Evolutionary conservation across 2,329 filamentous ascomycete genomes (phyloP).

Genomic region (Microascus cirrosus): DNA sequence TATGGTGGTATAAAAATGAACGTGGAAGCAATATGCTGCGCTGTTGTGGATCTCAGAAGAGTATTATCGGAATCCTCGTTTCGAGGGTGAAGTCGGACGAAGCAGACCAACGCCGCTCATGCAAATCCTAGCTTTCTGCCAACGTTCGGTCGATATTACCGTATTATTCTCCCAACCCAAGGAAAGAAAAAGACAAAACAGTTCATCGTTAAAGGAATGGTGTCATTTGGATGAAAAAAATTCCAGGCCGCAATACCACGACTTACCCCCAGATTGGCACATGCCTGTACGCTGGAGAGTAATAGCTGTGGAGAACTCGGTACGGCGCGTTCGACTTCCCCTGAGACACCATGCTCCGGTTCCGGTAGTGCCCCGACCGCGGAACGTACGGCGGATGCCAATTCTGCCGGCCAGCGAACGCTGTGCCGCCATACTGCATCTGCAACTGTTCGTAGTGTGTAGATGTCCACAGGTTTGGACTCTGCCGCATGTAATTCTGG

Average conservation of each 20-base stretch:
- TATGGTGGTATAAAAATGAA: neutral
- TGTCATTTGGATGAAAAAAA: neutral
- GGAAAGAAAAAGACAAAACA: neutral
- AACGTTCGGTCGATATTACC: neutral
- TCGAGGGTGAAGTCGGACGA: neutral
- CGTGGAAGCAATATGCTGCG: neutral
- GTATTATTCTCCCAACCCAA: neutral
- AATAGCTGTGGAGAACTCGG: constrained; percentile 46
- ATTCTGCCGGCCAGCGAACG: constrained; percentile 5
- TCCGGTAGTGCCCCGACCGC: constrained; percentile 23
- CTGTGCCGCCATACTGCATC: constrained; percentile 6
- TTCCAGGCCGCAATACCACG: neutral
- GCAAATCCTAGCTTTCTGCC: neutral
- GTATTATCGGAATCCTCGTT: neutral
- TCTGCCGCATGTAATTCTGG: constrained; percentile 7
- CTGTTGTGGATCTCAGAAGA: neutral
- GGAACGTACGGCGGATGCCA: constrained; percentile 20
- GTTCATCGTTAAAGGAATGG: neutral
- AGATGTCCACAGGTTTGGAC: constrained; percentile 8
- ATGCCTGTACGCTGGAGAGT: constrained; percentile 43
- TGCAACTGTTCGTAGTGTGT: constrained; percentile 9
- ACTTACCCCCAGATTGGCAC: constrained; percentile 43
- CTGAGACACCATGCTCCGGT: constrained; percentile 22
- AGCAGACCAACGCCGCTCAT: neutral
- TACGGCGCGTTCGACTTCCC: constrained; percentile 24